Conservation (phyloP, 768 basidiomycete species). For the Boletus pseudopeckii region DNA sequence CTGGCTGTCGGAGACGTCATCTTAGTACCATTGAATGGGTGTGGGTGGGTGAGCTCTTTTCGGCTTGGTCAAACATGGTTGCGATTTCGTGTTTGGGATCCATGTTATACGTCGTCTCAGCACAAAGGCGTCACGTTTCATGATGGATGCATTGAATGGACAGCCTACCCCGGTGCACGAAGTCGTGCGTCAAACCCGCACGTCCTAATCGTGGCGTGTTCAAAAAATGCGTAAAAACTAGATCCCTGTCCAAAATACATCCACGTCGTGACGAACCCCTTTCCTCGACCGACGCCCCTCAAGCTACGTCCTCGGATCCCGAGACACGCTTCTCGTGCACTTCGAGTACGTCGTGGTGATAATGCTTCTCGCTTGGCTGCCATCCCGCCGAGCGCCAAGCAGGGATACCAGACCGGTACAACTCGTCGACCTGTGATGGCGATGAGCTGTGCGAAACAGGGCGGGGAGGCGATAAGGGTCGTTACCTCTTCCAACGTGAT, state of each 20-base stretch:
- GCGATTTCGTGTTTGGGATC: neutral
- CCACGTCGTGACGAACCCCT: neutral
- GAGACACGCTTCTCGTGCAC: constrained; percentile 24
- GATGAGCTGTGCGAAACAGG: neutral
- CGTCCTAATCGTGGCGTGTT: neutral
- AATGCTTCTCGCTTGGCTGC: constrained; percentile 47
- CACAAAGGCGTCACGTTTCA: neutral
- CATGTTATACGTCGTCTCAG: neutral
- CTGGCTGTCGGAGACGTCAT: constrained; percentile 24
- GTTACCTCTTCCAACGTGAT: constrained; percentile 60
- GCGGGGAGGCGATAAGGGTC: neutral
- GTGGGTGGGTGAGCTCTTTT: neutral
- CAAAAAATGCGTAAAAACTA: neutral
- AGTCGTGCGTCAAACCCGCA: neutral
- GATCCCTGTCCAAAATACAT: neutral
- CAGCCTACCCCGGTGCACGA: neutral
- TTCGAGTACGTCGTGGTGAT: constrained; percentile 17
- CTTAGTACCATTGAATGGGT: neutral
- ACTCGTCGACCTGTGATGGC: constrained; percentile 56
- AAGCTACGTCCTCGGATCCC: constrained; percentile 16
- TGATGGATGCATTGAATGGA: neutral
- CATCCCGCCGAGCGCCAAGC: constrained; percentile 65
- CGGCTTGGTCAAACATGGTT: neutral
- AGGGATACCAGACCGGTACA: constrained; percentile 63
- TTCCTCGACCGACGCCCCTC: neutral